Base-by-base conservation (phyloP, 2,329 filamentous ascomycete genomes). In the Botryosphaeria agaves region DNA sequence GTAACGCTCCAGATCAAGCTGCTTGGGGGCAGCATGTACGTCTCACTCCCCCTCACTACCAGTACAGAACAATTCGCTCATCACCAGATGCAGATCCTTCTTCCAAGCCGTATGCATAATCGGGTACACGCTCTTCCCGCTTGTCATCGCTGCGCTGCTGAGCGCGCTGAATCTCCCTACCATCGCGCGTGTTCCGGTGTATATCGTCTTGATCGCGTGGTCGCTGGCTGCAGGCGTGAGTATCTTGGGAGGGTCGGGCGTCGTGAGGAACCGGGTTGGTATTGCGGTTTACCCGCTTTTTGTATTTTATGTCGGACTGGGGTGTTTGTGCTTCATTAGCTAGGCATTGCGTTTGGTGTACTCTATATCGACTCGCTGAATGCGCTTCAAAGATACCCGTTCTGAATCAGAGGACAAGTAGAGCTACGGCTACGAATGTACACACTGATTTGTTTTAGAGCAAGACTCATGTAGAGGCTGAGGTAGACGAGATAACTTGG, bases 1-100 rank as follows among this genome's bases (percentile, higher is more conserved):
- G 89, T 98, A 35, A 98, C 89, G n/a, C 58, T 92, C 48, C 89
- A 98, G 66, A 95, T 98, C 54, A 93, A 92, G 61, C 63, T 98
- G 42, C 59, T 98, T 35, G 89, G 89, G 35, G 89, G 89, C 27
- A 94, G 89, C 61, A 94, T 98, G 87, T 95, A 62, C 57, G 84
- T 71, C 15, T 28, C 4, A n/a, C n/a, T n/a, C n/a, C n/a, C n/a
- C n/a, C n/a, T n/a, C n/a, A n/a, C 33, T 30, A 11, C 7, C 2
- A 14, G 14, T 28, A 8, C n/a, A 45, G 20, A 26, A 28, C 25
- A 38, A 23, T 23, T 23, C 34, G 25, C n/a, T 20, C 24, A 35
- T 46, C 55, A 38, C 57, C 52, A 30, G 14, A 4, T 18, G 12
- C 17, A 95, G 87, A 46, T 94, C 89, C 12, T 98, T 98, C 54